A percentile compares a stretch with the other conserved stretches of the same genome.
Conservation (phyloP, 2,329 filamentous ascomycete species). For the Paramyrothecium roridum region DNA sequence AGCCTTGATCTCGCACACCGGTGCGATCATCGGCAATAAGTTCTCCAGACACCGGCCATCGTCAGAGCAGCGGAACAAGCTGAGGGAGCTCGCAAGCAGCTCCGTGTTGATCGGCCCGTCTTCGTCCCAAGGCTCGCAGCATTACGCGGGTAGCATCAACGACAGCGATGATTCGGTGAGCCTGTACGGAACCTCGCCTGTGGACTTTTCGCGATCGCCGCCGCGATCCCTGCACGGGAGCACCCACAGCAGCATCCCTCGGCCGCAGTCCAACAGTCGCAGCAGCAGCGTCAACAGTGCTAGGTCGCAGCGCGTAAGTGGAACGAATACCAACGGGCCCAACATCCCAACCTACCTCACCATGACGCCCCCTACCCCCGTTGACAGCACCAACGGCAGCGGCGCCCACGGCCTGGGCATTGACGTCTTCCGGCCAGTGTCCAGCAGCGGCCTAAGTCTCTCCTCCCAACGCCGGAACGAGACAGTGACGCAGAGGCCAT, state of each 20-base stretch:
- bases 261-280: slow-evolving; percentile 43
- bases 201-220: slow-evolving; percentile 58
- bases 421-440: slow-evolving; percentile 27
- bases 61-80: slow-evolving; percentile 72
- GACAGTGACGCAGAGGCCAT: slow-evolving; percentile 3
- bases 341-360: slow-evolving; percentile 38
- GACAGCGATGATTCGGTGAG: slow-evolving; percentile 58
- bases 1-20: slow-evolving; percentile 90
- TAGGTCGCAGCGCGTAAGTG: slow-evolving; percentile 36
- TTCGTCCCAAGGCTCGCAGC: slow-evolving; percentile 30
- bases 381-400: slow-evolving; percentile 19
- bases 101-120: slow-evolving; percentile 59
- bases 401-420: slow-evolving; percentile 19
- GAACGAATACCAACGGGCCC: slow-evolving; percentile 18
- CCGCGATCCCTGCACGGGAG: slow-evolving; percentile 48
- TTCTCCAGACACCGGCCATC: slow-evolving; percentile 84
- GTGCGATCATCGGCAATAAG: slow-evolving; percentile 96
- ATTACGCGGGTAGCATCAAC: slow-evolving; percentile 39
- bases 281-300: slow-evolving; percentile 51
- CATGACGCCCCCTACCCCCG: slow-evolving; percentile 45
- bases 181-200: slow-evolving; percentile 47
- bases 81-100: slow-evolving; percentile 81
- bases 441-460: slow-evolving; percentile 18
- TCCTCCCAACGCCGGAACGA: slow-evolving; percentile 12
- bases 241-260: slow-evolving; percentile 44